A percentile compares a stretch with the other conserved stretches of the same genome.
These are phyloP conservation scores for Tolypocladium ovalisporum DNA, from an alignment of 2,329 filamentous ascomycete species.

Conservation along the genomic window DNA sequence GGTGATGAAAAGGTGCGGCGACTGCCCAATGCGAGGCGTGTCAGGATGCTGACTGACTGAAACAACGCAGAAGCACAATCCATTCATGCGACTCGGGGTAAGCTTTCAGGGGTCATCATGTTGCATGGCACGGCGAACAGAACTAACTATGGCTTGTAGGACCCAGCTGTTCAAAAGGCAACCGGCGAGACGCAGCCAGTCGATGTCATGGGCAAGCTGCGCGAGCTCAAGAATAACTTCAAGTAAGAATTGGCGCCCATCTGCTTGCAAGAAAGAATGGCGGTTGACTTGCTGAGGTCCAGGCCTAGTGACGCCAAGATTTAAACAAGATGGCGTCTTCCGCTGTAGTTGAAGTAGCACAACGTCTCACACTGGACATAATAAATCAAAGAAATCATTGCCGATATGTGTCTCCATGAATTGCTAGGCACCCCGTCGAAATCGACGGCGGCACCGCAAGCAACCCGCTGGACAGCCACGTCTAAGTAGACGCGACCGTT, in stretches of 20 bases:
- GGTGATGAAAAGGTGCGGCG: conserved; percentile 77
- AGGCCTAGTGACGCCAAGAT: conserved; percentile 17
- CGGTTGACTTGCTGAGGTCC: neutral
- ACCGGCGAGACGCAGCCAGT: conserved; percentile 73
- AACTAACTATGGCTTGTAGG: conserved; percentile 31
- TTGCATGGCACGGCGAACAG: neutral
- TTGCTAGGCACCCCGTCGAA: conserved; percentile 18
- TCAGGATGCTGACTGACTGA: neutral
- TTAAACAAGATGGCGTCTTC: neutral
- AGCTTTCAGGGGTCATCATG: conserved; percentile 16
- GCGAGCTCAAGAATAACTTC: conserved; percentile 83
- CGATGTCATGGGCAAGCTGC: conserved; percentile 73
- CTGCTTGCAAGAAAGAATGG: neutral
- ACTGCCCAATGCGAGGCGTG: neutral
- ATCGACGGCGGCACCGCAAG: conserved; percentile 14
- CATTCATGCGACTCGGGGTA: conserved; percentile 85
- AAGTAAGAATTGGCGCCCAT: conserved; percentile 33
- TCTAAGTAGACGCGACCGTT: conserved; percentile 12
- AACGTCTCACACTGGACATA: neutral
- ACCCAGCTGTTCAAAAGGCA: conserved; percentile 72
- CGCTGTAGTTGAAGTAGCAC: neutral
- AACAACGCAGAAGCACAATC: conserved; percentile 64
- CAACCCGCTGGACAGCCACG: conserved; percentile 15
- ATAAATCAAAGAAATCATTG: neutral
- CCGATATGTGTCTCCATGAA: conserved; percentile 14